phyloP scores from a whole-genome alignment of 2,329 filamentous ascomycete species.

The Scleromitrula shiraiana region DNA sequence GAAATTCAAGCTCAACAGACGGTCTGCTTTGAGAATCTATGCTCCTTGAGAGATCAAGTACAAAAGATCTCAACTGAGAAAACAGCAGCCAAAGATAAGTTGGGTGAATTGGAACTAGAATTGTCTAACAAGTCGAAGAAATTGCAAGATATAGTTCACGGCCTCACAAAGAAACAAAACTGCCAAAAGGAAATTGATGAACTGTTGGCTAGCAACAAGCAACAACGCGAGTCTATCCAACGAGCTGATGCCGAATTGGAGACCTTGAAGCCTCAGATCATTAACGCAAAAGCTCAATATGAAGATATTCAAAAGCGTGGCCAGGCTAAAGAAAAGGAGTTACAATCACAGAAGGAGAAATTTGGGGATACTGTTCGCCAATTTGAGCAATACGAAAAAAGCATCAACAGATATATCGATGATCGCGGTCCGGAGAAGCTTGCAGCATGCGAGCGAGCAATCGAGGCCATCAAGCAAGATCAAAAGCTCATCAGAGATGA shows the following conservation, averaged over 20 bases:
- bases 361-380: slow-evolving; percentile 70
- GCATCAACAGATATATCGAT: slow-evolving; percentile 74
- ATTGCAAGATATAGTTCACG: slow-evolving; percentile 60
- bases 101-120: slow-evolving; percentile 68
- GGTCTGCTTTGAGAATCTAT: slow-evolving; percentile 57
- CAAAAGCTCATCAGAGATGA: slow-evolving; percentile 61
- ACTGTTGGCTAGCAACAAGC: slow-evolving; percentile 57
- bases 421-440: slow-evolving; percentile 68
- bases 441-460: slow-evolving; percentile 58
- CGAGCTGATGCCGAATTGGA: slow-evolving; percentile 66
- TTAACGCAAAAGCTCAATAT: slow-evolving; percentile 65
- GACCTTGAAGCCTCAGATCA: slow-evolving; percentile 64
- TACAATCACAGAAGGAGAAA: slow-evolving; percentile 62
- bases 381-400: slow-evolving; percentile 64
- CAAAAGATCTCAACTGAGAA: slow-evolving; percentile 60
- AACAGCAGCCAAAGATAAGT: slow-evolving; percentile 60
- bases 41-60: slow-evolving; percentile 54
- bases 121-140: slow-evolving; percentile 67
- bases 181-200: slow-evolving; percentile 65
- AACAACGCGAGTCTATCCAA: slow-evolving; percentile 63
- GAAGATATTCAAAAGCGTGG: slow-evolving; percentile 70
- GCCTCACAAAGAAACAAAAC: slow-evolving; percentile 73
- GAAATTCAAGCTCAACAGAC: slow-evolving; percentile 76
- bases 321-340: slow-evolving; percentile 61
- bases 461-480: slow-evolving; percentile 57